phyloP scores from a whole-genome alignment of 805 yeast genomes.

The Myxozyma sirexii region DNA sequence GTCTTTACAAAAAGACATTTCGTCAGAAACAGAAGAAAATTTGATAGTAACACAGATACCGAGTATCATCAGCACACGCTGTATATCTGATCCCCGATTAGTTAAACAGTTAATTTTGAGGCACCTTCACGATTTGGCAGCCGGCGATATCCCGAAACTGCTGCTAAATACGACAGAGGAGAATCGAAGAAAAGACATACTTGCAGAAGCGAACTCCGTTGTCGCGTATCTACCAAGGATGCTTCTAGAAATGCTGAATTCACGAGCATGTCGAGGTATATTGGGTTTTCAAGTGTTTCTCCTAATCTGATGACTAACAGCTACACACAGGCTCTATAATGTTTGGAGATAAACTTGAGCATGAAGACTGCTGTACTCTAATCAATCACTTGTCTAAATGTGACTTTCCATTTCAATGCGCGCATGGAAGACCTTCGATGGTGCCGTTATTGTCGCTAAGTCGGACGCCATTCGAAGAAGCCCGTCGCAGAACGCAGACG shows the following conservation, averaged over 20 bases:
- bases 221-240: conserved; percentile 13
- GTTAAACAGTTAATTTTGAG: conserved; percentile 9
- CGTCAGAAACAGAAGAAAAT: neutral
- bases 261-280: conserved; percentile 38
- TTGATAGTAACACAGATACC: conserved; percentile 52
- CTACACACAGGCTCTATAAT: conserved; percentile 55
- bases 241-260: conserved; percentile 53
- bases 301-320: neutral
- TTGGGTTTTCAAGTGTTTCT: neutral
- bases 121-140: conserved; percentile 20
- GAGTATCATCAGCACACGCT: conserved; percentile 44
- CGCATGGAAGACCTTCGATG: conserved; percentile 81
- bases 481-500: neutral
- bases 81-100: conserved; percentile 22
- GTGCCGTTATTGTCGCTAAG: conserved; percentile 47
- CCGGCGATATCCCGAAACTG: neutral
- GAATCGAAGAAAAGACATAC: neutral
- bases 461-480: neutral
- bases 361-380: conserved; percentile 50
- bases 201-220: neutral
- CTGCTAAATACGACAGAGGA: too few species aligned
- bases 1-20: neutral
- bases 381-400: conserved; percentile 53
- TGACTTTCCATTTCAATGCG: conserved; percentile 71
- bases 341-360: conserved; percentile 63